A percentile compares a stretch with the other conserved stretches of the same genome.
Evolutionary conservation across 331 rosid genomes (phyloP).

Genomic region (Rhamnella rubrinervis): DNA sequence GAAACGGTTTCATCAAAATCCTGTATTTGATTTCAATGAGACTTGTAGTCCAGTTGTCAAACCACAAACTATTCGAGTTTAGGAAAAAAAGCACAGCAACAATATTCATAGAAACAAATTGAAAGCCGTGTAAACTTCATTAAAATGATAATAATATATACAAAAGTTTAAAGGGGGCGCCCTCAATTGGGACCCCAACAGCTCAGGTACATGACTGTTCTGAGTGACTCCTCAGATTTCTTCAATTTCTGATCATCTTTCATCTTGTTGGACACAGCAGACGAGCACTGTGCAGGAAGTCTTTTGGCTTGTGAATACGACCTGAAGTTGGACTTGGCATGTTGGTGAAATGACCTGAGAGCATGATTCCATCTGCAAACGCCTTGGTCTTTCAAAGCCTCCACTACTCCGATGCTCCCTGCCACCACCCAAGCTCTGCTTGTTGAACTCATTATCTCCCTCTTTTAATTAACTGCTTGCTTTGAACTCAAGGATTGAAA

Average conservation of each 20-base stretch:
- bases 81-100: no score
- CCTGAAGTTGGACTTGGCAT: conserved; percentile 24
- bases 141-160: not conserved
- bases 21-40: no score
- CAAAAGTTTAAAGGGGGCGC: not conserved
- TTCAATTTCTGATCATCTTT: conserved; percentile 1
- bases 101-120: no score
- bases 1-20: no score
- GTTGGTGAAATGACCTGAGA: conserved; percentile 22
- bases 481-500: not conserved
- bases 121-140: not conserved
- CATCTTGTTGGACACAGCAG: conserved; percentile 9
- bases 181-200: conserved; percentile 18
- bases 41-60: no score
- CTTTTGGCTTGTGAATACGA: conserved; percentile 18
- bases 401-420: conserved; percentile 25
- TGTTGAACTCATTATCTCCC: conserved; percentile 17
- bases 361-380: conserved; percentile 29
- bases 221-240: conserved; percentile 25
- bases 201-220: conserved; percentile 23
- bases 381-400: conserved; percentile 32
- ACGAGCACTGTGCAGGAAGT: not conserved
- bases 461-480: not conserved
- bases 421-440: conserved; percentile 27
- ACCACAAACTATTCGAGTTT: no score